phyloP scores from a whole-genome alignment of 2,329 filamentous ascomycete species.

The Huntiella savannae region DNA sequence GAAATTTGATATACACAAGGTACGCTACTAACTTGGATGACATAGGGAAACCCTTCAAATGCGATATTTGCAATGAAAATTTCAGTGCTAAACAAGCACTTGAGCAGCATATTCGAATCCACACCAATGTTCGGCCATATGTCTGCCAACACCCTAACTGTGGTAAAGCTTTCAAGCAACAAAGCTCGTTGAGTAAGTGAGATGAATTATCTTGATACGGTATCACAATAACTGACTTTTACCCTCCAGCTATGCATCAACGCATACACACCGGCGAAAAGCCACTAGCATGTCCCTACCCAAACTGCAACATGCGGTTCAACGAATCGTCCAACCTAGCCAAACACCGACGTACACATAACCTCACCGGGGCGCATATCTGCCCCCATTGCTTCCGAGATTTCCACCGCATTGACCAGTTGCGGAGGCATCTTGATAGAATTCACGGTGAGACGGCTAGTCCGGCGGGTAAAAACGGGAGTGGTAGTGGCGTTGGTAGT shows the following conservation, averaged over 20 bases:
- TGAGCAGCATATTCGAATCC: conserved; percentile 46
- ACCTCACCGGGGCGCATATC: conserved; percentile 29
- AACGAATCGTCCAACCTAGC: conserved; percentile 47
- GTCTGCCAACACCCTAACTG: conserved; percentile 32
- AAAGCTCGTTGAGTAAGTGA: conserved; percentile 43
- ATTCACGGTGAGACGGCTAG: conserved; percentile 12
- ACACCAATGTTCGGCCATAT: conserved; percentile 47
- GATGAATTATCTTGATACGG: neutral
- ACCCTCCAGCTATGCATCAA: conserved; percentile 40
- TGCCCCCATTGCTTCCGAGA: conserved; percentile 36
- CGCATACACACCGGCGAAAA: conserved; percentile 48
- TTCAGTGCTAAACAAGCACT: conserved; percentile 51
- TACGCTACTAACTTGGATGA: conserved; percentile 12
- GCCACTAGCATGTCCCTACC: conserved; percentile 35
- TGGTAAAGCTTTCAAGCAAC: conserved; percentile 42
- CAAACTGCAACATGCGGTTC: conserved; percentile 35
- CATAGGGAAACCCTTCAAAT: conserved; percentile 40
- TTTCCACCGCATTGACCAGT: conserved; percentile 41
- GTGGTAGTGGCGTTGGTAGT: neutral
- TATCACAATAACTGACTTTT: conserved; percentile 4
- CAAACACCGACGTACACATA: conserved; percentile 45
- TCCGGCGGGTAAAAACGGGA: neutral
- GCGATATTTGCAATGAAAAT: conserved; percentile 32
- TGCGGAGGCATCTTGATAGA: conserved; percentile 29
- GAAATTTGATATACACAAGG: conserved; percentile 3